These are phyloP conservation scores for Cydonia oblonga DNA, from an alignment of 331 rosid genomes.

Conservation along the genomic window DNA sequence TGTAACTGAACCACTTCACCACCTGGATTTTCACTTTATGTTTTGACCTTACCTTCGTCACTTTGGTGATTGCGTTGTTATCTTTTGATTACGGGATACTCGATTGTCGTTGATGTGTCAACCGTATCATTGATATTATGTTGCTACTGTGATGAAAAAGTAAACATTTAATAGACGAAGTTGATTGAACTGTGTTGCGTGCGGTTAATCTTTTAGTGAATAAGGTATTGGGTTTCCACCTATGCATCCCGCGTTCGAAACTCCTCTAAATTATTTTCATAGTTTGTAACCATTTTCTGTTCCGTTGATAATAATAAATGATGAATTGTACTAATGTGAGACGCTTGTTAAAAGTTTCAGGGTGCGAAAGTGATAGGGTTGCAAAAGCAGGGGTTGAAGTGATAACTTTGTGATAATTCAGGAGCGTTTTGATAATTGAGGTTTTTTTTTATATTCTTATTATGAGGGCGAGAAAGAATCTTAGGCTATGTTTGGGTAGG, in stretches of 20 bases:
- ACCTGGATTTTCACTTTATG: too few relatives aligned
- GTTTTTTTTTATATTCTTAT: too few relatives aligned
- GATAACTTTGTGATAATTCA: neutral
- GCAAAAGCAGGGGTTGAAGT: neutral
- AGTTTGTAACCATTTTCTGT: too few relatives aligned
- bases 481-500: neutral
- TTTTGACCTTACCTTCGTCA: too few relatives aligned
- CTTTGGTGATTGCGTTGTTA: too few relatives aligned
- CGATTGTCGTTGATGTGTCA: neutral
- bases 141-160: neutral
- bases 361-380: neutral
- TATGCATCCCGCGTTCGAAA: accelerated
- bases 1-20: too few relatives aligned
- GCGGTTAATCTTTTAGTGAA: too few relatives aligned
- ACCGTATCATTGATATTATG: neutral
- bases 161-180: neutral
- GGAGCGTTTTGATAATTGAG: neutral
- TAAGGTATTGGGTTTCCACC: too few relatives aligned
- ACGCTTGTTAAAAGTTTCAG: neutral
- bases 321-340: neutral
- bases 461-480: neutral
- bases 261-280: too few relatives aligned
- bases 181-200: neutral
- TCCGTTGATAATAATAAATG: too few relatives aligned
- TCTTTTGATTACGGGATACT: neutral